A percentile compares a stretch with the other conserved stretches of the same genome.
Conservation (phyloP, 352 stramenopile species). For the Thalassiosira mediterranea region DNA sequence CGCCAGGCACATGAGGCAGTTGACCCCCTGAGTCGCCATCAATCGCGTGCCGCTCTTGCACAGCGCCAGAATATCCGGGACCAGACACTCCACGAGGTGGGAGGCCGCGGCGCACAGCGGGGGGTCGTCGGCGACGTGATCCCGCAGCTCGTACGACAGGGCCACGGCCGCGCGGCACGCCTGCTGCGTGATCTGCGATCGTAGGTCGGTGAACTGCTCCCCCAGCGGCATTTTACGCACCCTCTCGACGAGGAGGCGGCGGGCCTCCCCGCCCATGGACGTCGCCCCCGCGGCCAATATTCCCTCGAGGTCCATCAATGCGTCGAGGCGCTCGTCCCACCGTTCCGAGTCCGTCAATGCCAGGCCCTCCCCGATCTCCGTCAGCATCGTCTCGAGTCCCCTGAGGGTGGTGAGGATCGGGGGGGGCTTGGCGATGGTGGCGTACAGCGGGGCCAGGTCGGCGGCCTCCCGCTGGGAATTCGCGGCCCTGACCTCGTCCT, state of each 20-base stretch:
- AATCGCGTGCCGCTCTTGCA: constrained; percentile 42
- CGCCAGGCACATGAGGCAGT: constrained; percentile 36
- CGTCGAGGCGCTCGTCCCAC: constrained; percentile 51
- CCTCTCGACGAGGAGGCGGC: constrained; percentile 38
- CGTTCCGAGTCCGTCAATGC: constrained; percentile 35
- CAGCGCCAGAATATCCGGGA: constrained; percentile 41
- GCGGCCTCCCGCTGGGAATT: background rate
- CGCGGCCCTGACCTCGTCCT: background rate
- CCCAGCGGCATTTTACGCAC: constrained; percentile 42
- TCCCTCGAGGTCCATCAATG: constrained; percentile 43
- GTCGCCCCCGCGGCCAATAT: constrained; percentile 39
- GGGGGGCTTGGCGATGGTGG: constrained; percentile 17
- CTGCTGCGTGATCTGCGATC: constrained; percentile 54
- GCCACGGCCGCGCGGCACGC: constrained; percentile 39
- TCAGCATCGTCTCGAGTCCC: constrained; percentile 31
- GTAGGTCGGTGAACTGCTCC: constrained; percentile 53
- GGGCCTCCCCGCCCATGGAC: constrained; percentile 15
- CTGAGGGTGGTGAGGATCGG: constrained; percentile 6
- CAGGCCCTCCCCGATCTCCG: constrained; percentile 28
- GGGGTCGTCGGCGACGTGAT: constrained; percentile 21
- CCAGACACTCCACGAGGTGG: constrained; percentile 46
- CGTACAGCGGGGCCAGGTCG: constrained; percentile 36
- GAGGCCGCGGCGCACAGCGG: constrained; percentile 13
- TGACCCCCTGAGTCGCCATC: constrained; percentile 54
- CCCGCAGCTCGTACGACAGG: constrained; percentile 40